Percentiles rank a stretch among this genome's conserved stretches.
Conservation (phyloP, 306 rosid genomes). For the Malus orientalis region DNA sequence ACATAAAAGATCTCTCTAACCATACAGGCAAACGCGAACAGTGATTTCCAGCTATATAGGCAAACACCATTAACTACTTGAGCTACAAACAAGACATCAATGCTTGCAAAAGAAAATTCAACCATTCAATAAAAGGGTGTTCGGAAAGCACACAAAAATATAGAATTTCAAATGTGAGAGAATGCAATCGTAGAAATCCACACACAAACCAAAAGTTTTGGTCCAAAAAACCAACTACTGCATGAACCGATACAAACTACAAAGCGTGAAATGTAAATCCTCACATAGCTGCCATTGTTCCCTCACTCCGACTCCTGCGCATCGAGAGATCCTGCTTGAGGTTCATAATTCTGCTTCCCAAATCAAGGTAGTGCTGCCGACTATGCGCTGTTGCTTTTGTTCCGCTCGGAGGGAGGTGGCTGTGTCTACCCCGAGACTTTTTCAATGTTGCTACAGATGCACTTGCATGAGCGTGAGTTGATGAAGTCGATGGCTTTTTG, state of each 20-base stretch:
- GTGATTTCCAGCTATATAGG: neutral
- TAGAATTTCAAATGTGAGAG: neutral
- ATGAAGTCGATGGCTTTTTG: conserved; percentile 32
- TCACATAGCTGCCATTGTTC: conserved; percentile 56
- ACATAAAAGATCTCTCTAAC: too few relatives aligned
- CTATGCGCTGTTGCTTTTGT: conserved; percentile 31
- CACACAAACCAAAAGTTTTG: neutral
- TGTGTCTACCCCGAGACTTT: conserved; percentile 40
- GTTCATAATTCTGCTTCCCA: conserved; percentile 28
- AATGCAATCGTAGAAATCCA: conserved; percentile 14
- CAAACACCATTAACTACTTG: neutral
- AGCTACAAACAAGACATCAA: neutral
- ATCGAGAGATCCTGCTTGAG: conserved; percentile 27
- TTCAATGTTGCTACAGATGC: conserved; percentile 35
- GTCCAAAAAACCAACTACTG: neutral
- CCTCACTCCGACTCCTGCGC: conserved; percentile 77
- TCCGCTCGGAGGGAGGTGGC: conserved; percentile 50
- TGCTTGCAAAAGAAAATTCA: neutral
- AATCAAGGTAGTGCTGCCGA: conserved; percentile 32
- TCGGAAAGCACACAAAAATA: neutral
- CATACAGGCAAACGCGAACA: too few relatives aligned
- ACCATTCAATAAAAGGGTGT: neutral
- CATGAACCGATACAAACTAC: neutral
- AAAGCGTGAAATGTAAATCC: conserved; percentile 6
- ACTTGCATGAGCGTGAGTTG: conserved; percentile 33